These are phyloP conservation scores for Tricholoma bakamatsutake DNA, from an alignment of 768 basidiomycete genomes.

Conservation along the genomic window DNA sequence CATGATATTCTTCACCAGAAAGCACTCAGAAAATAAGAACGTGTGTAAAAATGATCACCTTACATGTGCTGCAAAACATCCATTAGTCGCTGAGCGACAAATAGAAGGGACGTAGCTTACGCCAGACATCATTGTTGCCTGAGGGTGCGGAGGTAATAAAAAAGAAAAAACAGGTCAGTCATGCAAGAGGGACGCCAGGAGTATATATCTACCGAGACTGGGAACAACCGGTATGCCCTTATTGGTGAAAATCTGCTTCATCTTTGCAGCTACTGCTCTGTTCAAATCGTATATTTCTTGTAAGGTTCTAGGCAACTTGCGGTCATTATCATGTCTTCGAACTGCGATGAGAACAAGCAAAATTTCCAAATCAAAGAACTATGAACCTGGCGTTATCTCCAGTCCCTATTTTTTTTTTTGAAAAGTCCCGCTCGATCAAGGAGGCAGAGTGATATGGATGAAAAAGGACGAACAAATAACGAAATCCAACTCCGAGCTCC, in stretches of 20 bases:
- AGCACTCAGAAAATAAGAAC: constrained; percentile 9
- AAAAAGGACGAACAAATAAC: constrained; percentile 61
- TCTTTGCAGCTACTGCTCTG: constrained; percentile 55
- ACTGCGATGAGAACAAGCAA: background rate
- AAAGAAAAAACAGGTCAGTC: background rate
- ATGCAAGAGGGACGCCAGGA: background rate
- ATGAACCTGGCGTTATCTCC: constrained; percentile 67
- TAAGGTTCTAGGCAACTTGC: constrained; percentile 70
- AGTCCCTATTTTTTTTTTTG: constrained; percentile 56
- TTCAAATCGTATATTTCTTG: constrained; percentile 78
- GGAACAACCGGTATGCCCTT: constrained; percentile 77
- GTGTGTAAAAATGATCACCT: constrained; percentile 15
- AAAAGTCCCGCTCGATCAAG: background rate
- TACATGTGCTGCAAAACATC: constrained; percentile 48
- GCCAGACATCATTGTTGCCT: constrained; percentile 94
- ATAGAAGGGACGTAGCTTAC: constrained; percentile 35
- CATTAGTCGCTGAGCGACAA: constrained; percentile 8
- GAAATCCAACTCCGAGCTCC: constrained; percentile 84
- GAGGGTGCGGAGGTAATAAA: background rate
- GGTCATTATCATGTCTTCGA: constrained; percentile 79
- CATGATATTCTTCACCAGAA: constrained; percentile 52
- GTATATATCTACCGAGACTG: constrained; percentile 51
- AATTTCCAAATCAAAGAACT: background rate
- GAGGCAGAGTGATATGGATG: constrained; percentile 2
- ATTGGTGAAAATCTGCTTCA: constrained; percentile 66